These are phyloP conservation scores for Podaxis sp. DNA, from an alignment of 768 basidiomycete genomes.

Conservation along the genomic window DNA sequence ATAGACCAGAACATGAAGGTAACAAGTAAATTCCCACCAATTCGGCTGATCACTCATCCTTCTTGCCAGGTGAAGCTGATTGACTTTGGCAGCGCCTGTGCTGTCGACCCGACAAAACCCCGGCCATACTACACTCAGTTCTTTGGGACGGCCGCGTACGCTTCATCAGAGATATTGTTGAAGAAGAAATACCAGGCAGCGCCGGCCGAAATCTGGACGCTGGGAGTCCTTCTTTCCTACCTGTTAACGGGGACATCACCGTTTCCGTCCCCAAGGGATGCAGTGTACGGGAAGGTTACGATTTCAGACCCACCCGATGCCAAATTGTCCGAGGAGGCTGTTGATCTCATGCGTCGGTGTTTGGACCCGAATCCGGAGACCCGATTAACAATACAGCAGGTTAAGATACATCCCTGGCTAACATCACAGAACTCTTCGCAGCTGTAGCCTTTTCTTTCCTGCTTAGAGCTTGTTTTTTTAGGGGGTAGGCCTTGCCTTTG, in stretches of 20 bases:
- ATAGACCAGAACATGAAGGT: conserved; percentile 75
- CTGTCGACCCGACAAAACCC: conserved; percentile 61
- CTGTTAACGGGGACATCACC: conserved; percentile 91
- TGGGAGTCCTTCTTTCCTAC: conserved; percentile 93
- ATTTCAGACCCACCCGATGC: conserved; percentile 42
- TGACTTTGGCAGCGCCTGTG: conserved; percentile 90
- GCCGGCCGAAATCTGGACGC: conserved; percentile 95
- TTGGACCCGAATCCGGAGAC: conserved; percentile 80
- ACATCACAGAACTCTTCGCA: not conserved
- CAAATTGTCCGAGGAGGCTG: conserved; percentile 45
- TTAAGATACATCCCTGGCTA: conserved; percentile 87
- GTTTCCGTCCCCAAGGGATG: conserved; percentile 84
- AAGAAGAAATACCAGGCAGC: conserved; percentile 89
- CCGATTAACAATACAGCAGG: conserved; percentile 79
- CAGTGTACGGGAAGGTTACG: conserved; percentile 63
- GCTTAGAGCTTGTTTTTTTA: not conserved
- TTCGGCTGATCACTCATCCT: not conserved
- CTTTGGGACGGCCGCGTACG: conserved; percentile 95
- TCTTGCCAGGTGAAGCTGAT: conserved; percentile 80
- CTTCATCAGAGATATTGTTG: conserved; percentile 89
- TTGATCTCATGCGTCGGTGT: conserved; percentile 73
- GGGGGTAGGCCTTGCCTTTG: not conserved
- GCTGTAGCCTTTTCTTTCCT: not conserved
- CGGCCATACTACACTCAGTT: conserved; percentile 75
- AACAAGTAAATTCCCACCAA: conserved; percentile 19